phyloP scores from a whole-genome alignment of 345 rosid species.

The Theobroma cacao region DNA sequence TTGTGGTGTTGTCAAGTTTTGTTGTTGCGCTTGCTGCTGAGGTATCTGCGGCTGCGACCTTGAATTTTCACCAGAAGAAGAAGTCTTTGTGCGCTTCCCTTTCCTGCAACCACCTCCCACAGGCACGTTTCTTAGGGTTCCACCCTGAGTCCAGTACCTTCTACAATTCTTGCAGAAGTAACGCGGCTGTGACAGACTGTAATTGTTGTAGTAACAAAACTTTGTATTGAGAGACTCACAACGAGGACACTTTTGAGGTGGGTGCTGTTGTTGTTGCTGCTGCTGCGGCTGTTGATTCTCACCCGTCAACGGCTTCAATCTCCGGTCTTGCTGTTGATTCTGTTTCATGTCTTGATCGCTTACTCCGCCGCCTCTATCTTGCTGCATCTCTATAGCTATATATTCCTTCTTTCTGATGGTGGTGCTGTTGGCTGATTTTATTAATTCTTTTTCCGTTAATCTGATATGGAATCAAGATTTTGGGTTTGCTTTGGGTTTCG shows the following conservation, averaged over 20 bases:
- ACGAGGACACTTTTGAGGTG: slow-evolving; percentile 56
- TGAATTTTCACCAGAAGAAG: slow-evolving; percentile 25
- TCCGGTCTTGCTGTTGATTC: slow-evolving; percentile 31
- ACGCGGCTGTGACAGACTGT: slow-evolving; percentile 70
- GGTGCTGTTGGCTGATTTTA: neutral
- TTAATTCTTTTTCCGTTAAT: neutral
- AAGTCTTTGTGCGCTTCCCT: slow-evolving; percentile 43
- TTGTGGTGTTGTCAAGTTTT: slow-evolving; percentile 7
- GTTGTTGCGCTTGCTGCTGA: neutral
- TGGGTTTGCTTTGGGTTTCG: neutral
- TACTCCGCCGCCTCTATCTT: slow-evolving; percentile 23
- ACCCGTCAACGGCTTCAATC: slow-evolving; percentile 21
- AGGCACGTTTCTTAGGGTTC: slow-evolving; percentile 67
- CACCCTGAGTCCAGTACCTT: slow-evolving; percentile 75
- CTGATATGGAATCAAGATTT: neutral
- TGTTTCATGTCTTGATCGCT: slow-evolving; percentile 25
- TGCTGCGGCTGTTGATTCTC: slow-evolving; percentile 14
- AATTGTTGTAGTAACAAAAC: slow-evolving; percentile 74
- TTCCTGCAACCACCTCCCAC: slow-evolving; percentile 68
- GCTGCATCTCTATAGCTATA: slow-evolving; percentile 23
- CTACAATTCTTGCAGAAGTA: slow-evolving; percentile 69
- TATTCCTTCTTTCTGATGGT: neutral
- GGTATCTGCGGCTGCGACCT: slow-evolving; percentile 15
- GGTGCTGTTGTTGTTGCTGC: slow-evolving; percentile 24
- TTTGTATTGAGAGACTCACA: slow-evolving; percentile 65